A percentile compares a stretch with the other conserved stretches of the same genome.
Conservation (phyloP, 306 rosid species). For the Malus orientalis region DNA sequence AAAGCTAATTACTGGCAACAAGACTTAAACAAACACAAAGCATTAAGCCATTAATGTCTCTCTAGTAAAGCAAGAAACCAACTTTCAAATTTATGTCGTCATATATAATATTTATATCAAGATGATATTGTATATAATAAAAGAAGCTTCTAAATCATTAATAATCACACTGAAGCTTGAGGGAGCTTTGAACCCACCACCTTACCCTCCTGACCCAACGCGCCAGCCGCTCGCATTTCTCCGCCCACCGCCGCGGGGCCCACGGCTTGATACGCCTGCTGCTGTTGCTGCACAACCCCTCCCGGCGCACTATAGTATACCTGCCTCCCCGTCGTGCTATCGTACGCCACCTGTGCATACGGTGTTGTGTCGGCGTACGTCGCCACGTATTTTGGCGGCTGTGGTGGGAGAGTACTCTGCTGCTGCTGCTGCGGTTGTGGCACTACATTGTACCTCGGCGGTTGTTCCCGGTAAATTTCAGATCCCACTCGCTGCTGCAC, state of each 20-base stretch:
- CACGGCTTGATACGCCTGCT: constrained; percentile 4
- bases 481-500: constrained; percentile 53
- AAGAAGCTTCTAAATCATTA: neutral
- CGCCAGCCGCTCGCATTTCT: constrained; percentile 30
- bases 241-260: constrained; percentile 16
- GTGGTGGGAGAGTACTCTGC: constrained; percentile 27
- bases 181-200: constrained; percentile 54
- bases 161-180: constrained; percentile 52
- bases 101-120: neutral
- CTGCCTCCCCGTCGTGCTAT: constrained; percentile 61
- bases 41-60: neutral
- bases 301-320: constrained; percentile 60
- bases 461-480: constrained; percentile 68
- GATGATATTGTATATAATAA: no score
- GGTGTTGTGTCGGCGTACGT: constrained; percentile 37
- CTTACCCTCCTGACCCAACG: constrained; percentile 65
- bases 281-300: constrained; percentile 26
- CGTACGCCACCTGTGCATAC: constrained; percentile 46
- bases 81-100: neutral
- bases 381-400: constrained; percentile 28
- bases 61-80: neutral
- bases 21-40: neutral
- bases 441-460: constrained; percentile 43
- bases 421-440: constrained; percentile 18
- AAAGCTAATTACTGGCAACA: no score